A percentile compares a stretch with the other conserved stretches of the same genome.
phyloP scores from a whole-genome alignment of 495 filamentous ascomycete genomes.

The Collariella sp. region DNA sequence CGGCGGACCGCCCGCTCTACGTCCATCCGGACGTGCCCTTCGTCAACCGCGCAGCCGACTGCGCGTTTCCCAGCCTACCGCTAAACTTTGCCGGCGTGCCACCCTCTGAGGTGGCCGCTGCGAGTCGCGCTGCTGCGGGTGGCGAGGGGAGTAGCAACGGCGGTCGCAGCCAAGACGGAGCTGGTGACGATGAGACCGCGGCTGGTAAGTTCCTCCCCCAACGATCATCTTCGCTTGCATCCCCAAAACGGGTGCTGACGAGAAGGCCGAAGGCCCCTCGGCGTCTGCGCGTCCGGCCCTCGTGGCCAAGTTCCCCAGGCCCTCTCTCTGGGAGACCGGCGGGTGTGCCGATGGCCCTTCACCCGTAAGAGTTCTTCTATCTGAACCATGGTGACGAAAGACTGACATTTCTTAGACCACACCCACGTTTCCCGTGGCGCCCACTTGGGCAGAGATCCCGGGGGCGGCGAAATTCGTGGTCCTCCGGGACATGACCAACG shows the following conservation, averaged over 20 bases:
- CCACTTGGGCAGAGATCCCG: conserved; percentile 12
- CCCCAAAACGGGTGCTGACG: too few species aligned
- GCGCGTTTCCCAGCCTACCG: conserved; percentile 19
- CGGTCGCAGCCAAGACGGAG: not conserved
- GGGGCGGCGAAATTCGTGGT: conserved; percentile 15
- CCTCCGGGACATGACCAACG: conserved; percentile 9
- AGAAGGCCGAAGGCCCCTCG: too few species aligned
- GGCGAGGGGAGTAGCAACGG: not conserved
- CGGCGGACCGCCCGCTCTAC: conserved; percentile 9
- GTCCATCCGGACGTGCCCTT: conserved; percentile 11
- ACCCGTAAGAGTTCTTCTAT: too few species aligned
- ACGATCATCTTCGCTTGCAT: too few species aligned
- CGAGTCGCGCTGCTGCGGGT: not conserved
- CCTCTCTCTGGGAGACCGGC: too few species aligned
- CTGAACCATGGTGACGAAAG: not conserved
- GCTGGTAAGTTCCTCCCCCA: too few species aligned
- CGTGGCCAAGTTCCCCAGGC: too few species aligned
- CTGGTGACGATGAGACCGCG: too few species aligned
- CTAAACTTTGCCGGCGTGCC: conserved; percentile 10
- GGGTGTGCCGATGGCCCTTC: too few species aligned
- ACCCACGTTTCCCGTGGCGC: not conserved
- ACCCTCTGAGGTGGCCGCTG: conserved; percentile 9
- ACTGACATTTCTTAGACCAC: not conserved
- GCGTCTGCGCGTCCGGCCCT: too few species aligned
- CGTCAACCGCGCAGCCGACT: conserved; percentile 6